These are phyloP conservation scores for Fusarium nurragi DNA, from an alignment of 2,329 filamentous ascomycete genomes.

Conservation along the genomic window DNA sequence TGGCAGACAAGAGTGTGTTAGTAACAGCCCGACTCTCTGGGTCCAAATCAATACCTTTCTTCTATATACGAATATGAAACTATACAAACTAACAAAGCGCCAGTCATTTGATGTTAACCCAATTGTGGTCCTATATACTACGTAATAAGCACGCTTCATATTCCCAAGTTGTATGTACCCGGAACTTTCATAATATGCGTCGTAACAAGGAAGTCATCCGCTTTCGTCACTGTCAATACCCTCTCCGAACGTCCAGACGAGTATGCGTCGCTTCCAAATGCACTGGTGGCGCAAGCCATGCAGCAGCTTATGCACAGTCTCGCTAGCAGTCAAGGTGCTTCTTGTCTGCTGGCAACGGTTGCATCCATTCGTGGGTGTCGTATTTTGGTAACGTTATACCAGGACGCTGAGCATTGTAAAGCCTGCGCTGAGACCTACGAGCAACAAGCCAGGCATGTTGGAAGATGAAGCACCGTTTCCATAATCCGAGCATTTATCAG, in stretches of 20 bases:
- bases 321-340: neutral
- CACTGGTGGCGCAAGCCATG: neutral
- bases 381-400: neutral
- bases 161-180: neutral
- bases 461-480: constrained; percentile 30
- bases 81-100: neutral
- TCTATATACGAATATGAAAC: constrained; percentile 10
- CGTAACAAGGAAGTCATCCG: neutral
- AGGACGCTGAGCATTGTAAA: constrained; percentile 25
- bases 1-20: neutral
- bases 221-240: neutral
- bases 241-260: neutral
- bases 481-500: constrained; percentile 51
- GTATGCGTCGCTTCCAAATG: neutral
- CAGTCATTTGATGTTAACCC: neutral
- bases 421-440: constrained; percentile 21
- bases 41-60: neutral
- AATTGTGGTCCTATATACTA: constrained; percentile 16
- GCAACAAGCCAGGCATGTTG: constrained; percentile 11
- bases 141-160: constrained; percentile 21
- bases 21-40: neutral
- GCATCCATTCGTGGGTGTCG: neutral
- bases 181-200: constrained; percentile 18
- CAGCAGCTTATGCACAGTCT: neutral
- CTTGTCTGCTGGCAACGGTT: neutral